Conservation (phyloP, 1,139 yeast species). For the Trichomonascaceae sp. region DNA sequence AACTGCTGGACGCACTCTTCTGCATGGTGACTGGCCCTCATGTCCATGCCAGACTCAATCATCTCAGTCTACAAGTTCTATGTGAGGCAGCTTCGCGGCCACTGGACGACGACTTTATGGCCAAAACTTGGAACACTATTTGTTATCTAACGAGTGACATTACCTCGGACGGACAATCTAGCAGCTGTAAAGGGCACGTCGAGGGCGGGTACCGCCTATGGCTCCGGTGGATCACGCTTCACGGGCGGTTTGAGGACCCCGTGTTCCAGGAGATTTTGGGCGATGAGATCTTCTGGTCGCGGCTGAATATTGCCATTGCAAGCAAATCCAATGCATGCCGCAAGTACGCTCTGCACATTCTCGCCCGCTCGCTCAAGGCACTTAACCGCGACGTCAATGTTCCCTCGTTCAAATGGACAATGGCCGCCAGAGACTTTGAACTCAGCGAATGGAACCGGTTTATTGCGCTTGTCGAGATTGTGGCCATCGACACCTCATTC, state of each 20-base stretch:
- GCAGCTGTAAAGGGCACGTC: constrained; percentile 2
- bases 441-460: constrained; percentile 57
- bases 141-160: constrained; percentile 1
- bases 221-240: constrained; percentile 15
- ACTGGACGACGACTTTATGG: not conserved
- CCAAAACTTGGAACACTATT: not conserved
- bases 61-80: not conserved
- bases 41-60: constrained; percentile 1
- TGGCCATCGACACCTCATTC: constrained; percentile 74
- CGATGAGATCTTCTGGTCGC: constrained; percentile 41
- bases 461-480: constrained; percentile 61
- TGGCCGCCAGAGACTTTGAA: constrained; percentile 10
- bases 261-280: constrained; percentile 28
- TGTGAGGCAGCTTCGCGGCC: not conserved
- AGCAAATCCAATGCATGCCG: constrained; percentile 54
- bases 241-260: constrained; percentile 9
- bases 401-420: constrained; percentile 39
- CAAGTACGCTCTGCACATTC: constrained; percentile 56
- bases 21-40: not conserved
- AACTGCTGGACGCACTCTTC: not conserved
- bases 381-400: constrained; percentile 28
- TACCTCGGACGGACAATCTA: not conserved
- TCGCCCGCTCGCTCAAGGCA: constrained; percentile 46
- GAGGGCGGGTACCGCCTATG: constrained; percentile 15
- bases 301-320: constrained; percentile 44